Base-by-base conservation (phyloP, 805 yeast genomes). In the Metschnikowia lachancei region DNA sequence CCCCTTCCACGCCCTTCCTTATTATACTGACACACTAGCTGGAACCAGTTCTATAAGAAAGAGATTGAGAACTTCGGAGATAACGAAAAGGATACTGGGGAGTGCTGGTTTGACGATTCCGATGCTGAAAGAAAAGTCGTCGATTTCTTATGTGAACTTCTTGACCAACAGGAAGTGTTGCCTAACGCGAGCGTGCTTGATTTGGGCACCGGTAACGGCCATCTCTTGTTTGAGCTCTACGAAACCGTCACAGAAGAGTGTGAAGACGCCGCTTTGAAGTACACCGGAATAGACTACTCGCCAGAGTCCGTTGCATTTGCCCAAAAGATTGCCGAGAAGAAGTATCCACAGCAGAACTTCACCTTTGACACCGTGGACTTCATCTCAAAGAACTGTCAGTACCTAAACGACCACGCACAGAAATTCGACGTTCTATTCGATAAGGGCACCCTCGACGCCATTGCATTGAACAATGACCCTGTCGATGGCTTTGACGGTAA, bases 151-250 rank as follows among this genome's bases (percentile, higher is more conserved):
- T 66, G 74, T 14, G 80, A 80, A 3, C 53, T 56, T 18, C 31
- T 46, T 7, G 47, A 50, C 8, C 50, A 54, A 13, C 45, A 56
- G 7, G 63, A 61, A 2, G 32, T 46, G 4, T 31, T 31, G 6
- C 29, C 41, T 26, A 52, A 60, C 1, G 58, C 76, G 1, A 64
- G 66, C 1, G 73, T 91, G 41, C 66, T 87, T 17, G 99, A 92
- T 64, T 69, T 94, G 32, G 99, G 99, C 1, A 91, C 99, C 0
- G 99, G 99, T 1, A 94, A 94, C 65, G 99, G 99, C 0, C 97
- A 89, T 61, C 68, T 94, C 22, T 61, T 94, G 24, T 87, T 92
- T 55, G 78, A 83, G 46, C 62, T 94, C 28, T 58, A 63, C 43
- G 82, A 85, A 42, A 88, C 85, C 44, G 84, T 85, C 0, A 77